A percentile compares a stretch with the other conserved stretches of the same genome.
Conservation (phyloP, 2,329 filamentous ascomycete genomes). For the Fusarium sp. region DNA sequence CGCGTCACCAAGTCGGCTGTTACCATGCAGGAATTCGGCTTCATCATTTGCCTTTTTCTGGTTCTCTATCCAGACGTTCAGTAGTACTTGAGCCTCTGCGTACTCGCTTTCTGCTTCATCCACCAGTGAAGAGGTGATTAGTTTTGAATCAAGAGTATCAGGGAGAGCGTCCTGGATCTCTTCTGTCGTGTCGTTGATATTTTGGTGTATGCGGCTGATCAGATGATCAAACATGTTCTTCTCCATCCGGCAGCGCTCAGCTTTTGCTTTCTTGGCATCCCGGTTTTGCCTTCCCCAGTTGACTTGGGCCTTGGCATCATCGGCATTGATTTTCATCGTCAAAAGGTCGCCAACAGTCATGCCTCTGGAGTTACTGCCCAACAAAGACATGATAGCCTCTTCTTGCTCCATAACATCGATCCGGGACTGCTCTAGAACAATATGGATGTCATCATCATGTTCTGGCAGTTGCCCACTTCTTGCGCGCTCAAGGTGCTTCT, state of each 20-base stretch:
- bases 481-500: neutral
- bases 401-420: slow-evolving; percentile 3
- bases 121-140: neutral
- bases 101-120: neutral
- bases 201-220: neutral
- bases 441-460: neutral
- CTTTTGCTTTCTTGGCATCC: slow-evolving; percentile 1
- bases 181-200: neutral
- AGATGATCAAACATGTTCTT: slow-evolving; percentile 17
- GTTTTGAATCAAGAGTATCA: neutral
- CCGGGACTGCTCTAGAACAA: slow-evolving; percentile 1
- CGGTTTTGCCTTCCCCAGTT: neutral
- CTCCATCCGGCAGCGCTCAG: slow-evolving; percentile 7
- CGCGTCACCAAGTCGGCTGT: neutral
- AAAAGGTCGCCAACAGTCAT: neutral
- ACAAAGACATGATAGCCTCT: neutral
- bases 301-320: neutral
- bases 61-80: rapidly evolving
- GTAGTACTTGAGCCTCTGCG: neutral
- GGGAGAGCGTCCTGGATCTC: neutral
- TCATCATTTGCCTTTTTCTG: neutral
- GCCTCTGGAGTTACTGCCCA: neutral
- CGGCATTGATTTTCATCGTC: neutral
- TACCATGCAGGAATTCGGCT: neutral
- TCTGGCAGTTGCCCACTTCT: neutral